Conservation (phyloP, 495 filamentous ascomycete genomes). For the Gamarada debralockiae region DNA sequence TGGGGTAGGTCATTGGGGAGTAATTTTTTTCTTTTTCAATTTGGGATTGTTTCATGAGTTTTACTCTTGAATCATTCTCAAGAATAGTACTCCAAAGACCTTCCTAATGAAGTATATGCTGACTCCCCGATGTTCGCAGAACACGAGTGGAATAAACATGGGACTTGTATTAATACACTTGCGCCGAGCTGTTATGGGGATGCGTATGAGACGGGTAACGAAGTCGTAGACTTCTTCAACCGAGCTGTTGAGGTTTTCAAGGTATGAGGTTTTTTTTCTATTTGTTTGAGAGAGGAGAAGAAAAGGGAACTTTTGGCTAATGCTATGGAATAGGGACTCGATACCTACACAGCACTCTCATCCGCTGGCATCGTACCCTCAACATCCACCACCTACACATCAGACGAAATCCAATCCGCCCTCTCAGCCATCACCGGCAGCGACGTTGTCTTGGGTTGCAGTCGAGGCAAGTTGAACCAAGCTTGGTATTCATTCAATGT, state of each 20-base stretch:
- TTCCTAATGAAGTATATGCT: no score
- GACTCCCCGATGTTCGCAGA: no score
- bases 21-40: no score
- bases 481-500: slow-evolving; percentile 87
- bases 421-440: slow-evolving; percentile 61
- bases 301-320: slow-evolving; percentile 48
- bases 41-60: no score
- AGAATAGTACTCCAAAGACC: no score
- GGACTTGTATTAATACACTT: slow-evolving; percentile 68
- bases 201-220: slow-evolving; percentile 52
- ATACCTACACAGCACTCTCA: slow-evolving; percentile 53
- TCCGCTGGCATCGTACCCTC: slow-evolving; percentile 62
- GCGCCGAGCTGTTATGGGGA: slow-evolving; percentile 66
- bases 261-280: no score
- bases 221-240: slow-evolving; percentile 61
- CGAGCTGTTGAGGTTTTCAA: slow-evolving; percentile 41
- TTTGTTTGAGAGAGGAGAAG: no score
- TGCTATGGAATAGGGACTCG: slow-evolving; percentile 24
- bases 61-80: no score
- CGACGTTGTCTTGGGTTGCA: slow-evolving; percentile 66
- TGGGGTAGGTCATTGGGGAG: no score
- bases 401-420: slow-evolving; percentile 56
- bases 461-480: slow-evolving; percentile 57
- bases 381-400: slow-evolving; percentile 57
- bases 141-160: slow-evolving; percentile 89